These are phyloP conservation scores for Talaromyces sp. DNA, from an alignment of 2,329 filamentous ascomycete species.

Conservation along the genomic window DNA sequence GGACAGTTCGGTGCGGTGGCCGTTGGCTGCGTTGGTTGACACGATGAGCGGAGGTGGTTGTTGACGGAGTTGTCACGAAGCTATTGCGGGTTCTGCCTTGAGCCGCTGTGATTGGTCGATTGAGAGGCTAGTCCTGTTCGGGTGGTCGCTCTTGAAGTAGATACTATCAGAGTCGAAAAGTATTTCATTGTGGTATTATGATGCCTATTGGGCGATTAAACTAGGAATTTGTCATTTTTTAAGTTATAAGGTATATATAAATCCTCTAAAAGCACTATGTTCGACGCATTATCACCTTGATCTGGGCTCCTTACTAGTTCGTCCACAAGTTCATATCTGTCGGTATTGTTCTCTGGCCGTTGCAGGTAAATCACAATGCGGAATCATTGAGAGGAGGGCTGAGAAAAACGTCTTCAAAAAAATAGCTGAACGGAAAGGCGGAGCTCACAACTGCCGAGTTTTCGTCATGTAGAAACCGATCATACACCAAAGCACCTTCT, in stretches of 20 bases:
- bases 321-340: neutral
- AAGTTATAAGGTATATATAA: neutral
- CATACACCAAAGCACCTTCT: neutral
- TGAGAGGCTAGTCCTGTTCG: neutral
- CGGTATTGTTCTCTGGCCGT: neutral
- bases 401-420: conserved; percentile 13
- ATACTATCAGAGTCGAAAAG: neutral
- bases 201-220: neutral
- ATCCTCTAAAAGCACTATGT: neutral
- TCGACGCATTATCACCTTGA: neutral
- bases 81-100: neutral
- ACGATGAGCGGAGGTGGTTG: neutral
- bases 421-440: conserved; percentile 11
- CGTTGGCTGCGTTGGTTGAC: neutral
- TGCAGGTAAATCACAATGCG: neutral
- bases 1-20: neutral
- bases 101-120: neutral
- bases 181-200: neutral
- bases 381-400: neutral
- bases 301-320: neutral
- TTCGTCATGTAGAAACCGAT: conserved; percentile 9
- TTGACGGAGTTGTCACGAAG: neutral
- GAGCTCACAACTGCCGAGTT: conserved; percentile 9
- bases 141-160: neutral
- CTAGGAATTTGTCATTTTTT: neutral